These are phyloP conservation scores for Punctularia strigosozonata DNA, from an alignment of 768 basidiomycete genomes.

Conservation along the genomic window DNA sequence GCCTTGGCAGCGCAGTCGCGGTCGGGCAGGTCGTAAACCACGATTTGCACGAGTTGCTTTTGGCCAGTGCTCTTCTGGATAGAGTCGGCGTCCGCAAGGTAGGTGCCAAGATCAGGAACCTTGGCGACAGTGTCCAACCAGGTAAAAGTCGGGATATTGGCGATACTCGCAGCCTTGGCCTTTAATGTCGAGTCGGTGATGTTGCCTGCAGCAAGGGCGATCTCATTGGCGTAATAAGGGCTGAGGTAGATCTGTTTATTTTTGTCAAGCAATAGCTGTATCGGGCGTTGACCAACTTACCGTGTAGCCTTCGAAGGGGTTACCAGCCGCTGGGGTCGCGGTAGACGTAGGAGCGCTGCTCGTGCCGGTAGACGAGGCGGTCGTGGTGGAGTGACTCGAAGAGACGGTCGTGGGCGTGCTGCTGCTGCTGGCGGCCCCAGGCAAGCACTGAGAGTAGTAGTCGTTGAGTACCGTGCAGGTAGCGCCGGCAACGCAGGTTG, in stretches of 20 bases:
- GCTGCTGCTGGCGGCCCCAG: neutral
- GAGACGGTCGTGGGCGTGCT: slow-evolving; percentile 5
- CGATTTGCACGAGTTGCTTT: slow-evolving; percentile 31
- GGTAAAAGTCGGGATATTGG: slow-evolving; percentile 49
- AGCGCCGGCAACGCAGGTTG: slow-evolving; percentile 20
- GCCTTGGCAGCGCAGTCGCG: slow-evolving; percentile 56
- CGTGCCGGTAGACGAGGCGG: slow-evolving; percentile 4
- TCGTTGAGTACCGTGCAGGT: slow-evolving; percentile 18
- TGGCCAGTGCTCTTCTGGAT: slow-evolving; percentile 30
- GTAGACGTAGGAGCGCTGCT: slow-evolving; percentile 14
- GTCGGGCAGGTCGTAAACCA: slow-evolving; percentile 45
- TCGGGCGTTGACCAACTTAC: slow-evolving; percentile 14
- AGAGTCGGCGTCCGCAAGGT: slow-evolving; percentile 42
- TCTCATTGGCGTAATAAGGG: slow-evolving; percentile 46
- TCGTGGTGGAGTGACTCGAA: slow-evolving; percentile 6
- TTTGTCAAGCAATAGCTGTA: neutral
- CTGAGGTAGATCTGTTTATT: slow-evolving; percentile 32
- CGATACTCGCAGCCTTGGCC: slow-evolving; percentile 40
- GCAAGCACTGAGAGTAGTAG: slow-evolving; percentile 25
- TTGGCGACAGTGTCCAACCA: slow-evolving; percentile 51
- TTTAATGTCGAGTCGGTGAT: slow-evolving; percentile 38
- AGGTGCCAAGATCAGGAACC: slow-evolving; percentile 39
- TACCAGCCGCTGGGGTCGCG: slow-evolving; percentile 29
- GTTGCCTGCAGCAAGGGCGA: slow-evolving; percentile 32
- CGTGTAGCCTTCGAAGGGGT: slow-evolving; percentile 40